phyloP scores from a whole-genome alignment of 768 basidiomycete genomes.

The Pulveroboletus sp. region DNA sequence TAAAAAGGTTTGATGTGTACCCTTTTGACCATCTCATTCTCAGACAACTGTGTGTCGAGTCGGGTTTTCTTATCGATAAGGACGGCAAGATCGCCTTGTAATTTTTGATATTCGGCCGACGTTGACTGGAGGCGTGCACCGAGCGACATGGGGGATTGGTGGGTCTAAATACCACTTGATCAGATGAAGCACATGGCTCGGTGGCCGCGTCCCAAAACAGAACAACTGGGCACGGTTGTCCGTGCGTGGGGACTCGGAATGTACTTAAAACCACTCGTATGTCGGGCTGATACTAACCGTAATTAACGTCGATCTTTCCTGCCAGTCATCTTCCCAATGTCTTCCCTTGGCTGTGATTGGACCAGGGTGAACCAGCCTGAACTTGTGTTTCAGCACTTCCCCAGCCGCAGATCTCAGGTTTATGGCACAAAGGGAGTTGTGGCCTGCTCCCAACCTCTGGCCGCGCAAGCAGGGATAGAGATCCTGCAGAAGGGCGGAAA shows the following conservation, averaged over 20 bases:
- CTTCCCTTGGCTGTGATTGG: constrained; percentile 46
- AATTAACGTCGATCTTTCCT: neutral
- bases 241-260: neutral
- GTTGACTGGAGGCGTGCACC: constrained; percentile 62
- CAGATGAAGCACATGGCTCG: neutral
- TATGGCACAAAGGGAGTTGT: constrained; percentile 88
- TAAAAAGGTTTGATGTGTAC: constrained; percentile 38
- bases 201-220: constrained; percentile 12
- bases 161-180: constrained; percentile 11
- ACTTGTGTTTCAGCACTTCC: constrained; percentile 63
- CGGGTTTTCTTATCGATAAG: constrained; percentile 79
- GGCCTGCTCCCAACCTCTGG: constrained; percentile 86
- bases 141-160: constrained; percentile 46
- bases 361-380: constrained; percentile 66
- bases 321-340: constrained; percentile 16
- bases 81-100: constrained; percentile 70
- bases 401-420: constrained; percentile 83
- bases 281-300: neutral
- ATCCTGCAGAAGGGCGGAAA: constrained; percentile 93
- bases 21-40: constrained; percentile 92
- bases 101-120: constrained; percentile 74
- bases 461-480: constrained; percentile 88
- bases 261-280: neutral
- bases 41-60: constrained; percentile 86
- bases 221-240: constrained; percentile 6